Percentiles rank a stretch among this genome's conserved stretches.
Evolutionary conservation across 1,284 basidiomycete species (phyloP).

Genomic region (Cutaneotrichosporon sp.): DNA sequence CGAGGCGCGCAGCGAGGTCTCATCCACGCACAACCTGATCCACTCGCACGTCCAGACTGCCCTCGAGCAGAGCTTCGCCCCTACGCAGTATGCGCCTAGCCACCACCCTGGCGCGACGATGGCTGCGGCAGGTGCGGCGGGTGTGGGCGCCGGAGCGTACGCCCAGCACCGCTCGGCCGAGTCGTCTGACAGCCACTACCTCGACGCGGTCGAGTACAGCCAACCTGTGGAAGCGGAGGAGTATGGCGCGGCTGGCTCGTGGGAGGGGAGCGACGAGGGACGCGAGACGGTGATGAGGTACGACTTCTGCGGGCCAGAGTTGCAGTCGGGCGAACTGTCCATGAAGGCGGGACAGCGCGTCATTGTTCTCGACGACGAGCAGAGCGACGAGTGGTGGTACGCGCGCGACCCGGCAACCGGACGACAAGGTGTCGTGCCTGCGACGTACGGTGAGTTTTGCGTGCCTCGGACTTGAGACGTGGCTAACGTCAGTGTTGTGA

Average conservation of each 20-base stretch:
- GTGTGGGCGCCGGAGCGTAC: slow-evolving; percentile 44
- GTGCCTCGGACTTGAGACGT: background rate
- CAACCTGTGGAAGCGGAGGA: slow-evolving; percentile 37
- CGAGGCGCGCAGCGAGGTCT: slow-evolving; percentile 60
- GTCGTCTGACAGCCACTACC: slow-evolving; percentile 14
- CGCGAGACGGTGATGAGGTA: slow-evolving; percentile 50
- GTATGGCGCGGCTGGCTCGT: slow-evolving; percentile 32
- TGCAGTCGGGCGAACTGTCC: slow-evolving; percentile 47
- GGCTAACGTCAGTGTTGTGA: slow-evolving; percentile 14
- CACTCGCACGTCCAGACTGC: slow-evolving; percentile 85
- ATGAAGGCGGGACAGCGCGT: slow-evolving; percentile 48
- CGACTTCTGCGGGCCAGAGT: slow-evolving; percentile 44
- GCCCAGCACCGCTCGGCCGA: background rate
- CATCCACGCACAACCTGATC: slow-evolving; percentile 65
- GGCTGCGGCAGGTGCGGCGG: slow-evolving; percentile 26
- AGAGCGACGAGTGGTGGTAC: slow-evolving; percentile 78
- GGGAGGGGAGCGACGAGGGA: slow-evolving; percentile 54
- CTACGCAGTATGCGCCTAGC: background rate
- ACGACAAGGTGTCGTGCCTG: slow-evolving; percentile 80
- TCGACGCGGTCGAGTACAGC: slow-evolving; percentile 12
- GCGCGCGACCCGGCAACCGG: slow-evolving; percentile 74
- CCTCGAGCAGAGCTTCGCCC: slow-evolving; percentile 53
- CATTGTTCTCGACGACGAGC: slow-evolving; percentile 45
- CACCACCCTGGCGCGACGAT: slow-evolving; percentile 6
- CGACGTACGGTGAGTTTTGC: slow-evolving; percentile 62